Percentiles rank a stretch among this genome's conserved stretches.
These are phyloP conservation scores for Corymbia calophylla DNA, from an alignment of 441 rosid genomes.

Conservation along the genomic window DNA sequence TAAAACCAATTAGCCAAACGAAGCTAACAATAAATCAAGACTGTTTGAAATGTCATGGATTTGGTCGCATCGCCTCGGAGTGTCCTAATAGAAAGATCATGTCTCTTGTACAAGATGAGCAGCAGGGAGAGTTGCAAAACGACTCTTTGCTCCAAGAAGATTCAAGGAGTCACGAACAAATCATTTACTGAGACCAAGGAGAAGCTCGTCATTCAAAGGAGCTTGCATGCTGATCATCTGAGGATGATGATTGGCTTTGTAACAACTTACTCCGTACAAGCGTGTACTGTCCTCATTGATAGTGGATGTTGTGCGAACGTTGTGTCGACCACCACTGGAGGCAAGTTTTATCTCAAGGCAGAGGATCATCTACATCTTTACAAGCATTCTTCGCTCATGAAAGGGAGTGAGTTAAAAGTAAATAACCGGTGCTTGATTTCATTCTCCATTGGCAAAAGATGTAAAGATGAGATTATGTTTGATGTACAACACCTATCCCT, in stretches of 20 bases:
- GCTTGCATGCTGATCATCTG: background rate
- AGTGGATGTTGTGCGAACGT: background rate
- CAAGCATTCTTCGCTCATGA: background rate
- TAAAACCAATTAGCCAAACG: background rate
- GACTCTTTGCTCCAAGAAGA: background rate
- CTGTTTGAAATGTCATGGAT: background rate
- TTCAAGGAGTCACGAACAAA: background rate
- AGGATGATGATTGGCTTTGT: background rate
- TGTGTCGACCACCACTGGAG: background rate
- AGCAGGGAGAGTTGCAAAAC: background rate
- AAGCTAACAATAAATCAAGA: background rate
- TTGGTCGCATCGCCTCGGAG: background rate
- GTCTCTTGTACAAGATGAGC: background rate
- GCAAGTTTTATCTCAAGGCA: background rate
- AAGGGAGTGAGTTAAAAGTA: background rate
- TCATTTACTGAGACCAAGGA: background rate
- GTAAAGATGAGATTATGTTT: background rate
- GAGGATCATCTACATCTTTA: background rate
- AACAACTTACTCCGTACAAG: background rate
- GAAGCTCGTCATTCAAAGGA: background rate
- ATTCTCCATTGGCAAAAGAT: background rate
- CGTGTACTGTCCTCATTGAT: background rate
- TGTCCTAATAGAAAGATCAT: background rate
- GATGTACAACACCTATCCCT: background rate
- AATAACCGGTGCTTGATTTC: background rate